phyloP scores from a whole-genome alignment of 257 asterid genomes.

The Salvia hispanica region DNA sequence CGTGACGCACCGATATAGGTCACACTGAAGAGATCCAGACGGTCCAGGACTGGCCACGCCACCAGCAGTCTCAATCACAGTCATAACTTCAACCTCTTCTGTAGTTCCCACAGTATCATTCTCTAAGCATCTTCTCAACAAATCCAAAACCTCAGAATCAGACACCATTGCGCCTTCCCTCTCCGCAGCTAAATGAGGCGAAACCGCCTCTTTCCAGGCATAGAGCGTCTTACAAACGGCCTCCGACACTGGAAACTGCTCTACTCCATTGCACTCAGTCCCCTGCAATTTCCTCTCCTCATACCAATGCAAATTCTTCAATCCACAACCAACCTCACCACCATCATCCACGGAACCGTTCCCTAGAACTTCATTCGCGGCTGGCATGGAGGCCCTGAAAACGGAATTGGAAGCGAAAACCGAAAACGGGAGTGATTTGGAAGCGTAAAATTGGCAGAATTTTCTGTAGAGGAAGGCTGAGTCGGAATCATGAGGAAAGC shows the following conservation, averaged over 20 bases:
- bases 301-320: slow-evolving; percentile 56
- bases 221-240: slow-evolving; percentile 76
- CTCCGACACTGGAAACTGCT: slow-evolving; percentile 46
- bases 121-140: slow-evolving; percentile 63
- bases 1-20: slow-evolving; percentile 61
- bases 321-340: slow-evolving; percentile 35
- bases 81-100: slow-evolving; percentile 51
- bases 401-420: slow-evolving; percentile 72
- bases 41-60: slow-evolving; percentile 99
- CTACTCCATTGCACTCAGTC: slow-evolving; percentile 46
- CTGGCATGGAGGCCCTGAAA: slow-evolving; percentile 58
- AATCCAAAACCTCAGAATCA: slow-evolving; percentile 65
- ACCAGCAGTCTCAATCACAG: slow-evolving; percentile 94
- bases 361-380: slow-evolving; percentile 44
- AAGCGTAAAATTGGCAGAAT: slow-evolving; percentile 53
- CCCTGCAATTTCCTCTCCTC: slow-evolving; percentile 71
- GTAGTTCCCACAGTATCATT: slow-evolving; percentile 29
- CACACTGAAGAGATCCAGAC: slow-evolving; percentile 90
- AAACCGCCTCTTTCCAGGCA: slow-evolving; percentile 83
- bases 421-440: slow-evolving; percentile 49
- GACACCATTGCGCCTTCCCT: slow-evolving; percentile 66
- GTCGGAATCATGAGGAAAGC: slow-evolving; percentile 86
- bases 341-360: slow-evolving; percentile 29
- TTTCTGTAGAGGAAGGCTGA: slow-evolving; percentile 73
- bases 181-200: slow-evolving; percentile 91